Evolutionary conservation across 2,329 filamentous ascomycete genomes (phyloP), one percentile per base, ranked within the genome.

Genomic region (Chrysoporthe austroafricana): DNA sequence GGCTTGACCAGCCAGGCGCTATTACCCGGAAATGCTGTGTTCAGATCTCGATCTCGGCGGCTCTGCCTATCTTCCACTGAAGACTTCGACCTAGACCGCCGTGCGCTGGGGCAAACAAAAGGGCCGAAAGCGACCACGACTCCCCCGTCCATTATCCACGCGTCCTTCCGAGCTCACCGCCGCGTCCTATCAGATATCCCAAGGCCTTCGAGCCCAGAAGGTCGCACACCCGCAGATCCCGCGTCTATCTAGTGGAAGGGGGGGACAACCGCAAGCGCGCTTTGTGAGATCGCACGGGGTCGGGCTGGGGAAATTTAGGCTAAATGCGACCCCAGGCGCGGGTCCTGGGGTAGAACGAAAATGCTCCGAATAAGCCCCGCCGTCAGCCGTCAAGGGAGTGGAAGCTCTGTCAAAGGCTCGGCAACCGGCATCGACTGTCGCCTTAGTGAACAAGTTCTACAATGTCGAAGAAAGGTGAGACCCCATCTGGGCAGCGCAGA

Each of bases 281-380:
- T 11, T 4, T 54, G 21, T 34, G 52, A 57, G 54, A n/a, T 57
- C 54, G 16, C 9, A 21, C 18, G 34, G 34, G 54, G 54, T 36
- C 54, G 18, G 54, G 16, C 54, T 57, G 54, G 54, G 54, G 54
- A 57, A 57, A 57, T 57, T 57, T 39, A 57, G 54, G 32, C 54
- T 57, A 39, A 57, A 57, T 57, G 54, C 34, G 34, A 9, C 54
- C 54, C 54, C 54, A 36, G 54, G 34, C 18, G 34, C 34, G 39
- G 32, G 34, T 14, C 32, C 16, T 14, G 54, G 34, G 21, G 34
- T n/a, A 39, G 54, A n/a, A 16, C 54, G 34, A 5, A 57, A 57
- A 57, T n/a, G 54, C 54, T 57, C 54, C 54, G 54, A 39, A n/a
- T 39, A 39, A 36, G 54, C 54, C 34, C 34, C 34, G n/a, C 32